A percentile compares a stretch with the other conserved stretches of the same genome.
phyloP scores from a whole-genome alignment of 2,329 filamentous ascomycete genomes.

The Akanthomyces dipterigenus region DNA sequence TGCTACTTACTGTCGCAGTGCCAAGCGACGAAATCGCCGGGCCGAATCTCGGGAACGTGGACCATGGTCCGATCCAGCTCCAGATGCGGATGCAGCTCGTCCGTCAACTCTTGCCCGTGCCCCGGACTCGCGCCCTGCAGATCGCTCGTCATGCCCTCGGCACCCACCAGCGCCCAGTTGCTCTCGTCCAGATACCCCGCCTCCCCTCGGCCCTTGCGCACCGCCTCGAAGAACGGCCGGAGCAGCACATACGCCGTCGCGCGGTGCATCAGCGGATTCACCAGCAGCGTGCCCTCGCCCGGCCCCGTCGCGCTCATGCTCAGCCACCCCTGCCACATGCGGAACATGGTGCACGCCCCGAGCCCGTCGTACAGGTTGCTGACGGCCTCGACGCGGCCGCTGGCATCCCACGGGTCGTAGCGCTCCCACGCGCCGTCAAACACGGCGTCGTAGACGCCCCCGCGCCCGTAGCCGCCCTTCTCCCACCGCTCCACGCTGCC shows the following conservation, averaged over 20 bases:
- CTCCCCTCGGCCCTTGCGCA: constrained; percentile 6
- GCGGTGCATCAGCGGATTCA: constrained; percentile 70
- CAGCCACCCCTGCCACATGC: constrained; percentile 88
- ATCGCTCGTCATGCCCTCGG: constrained; percentile 41
- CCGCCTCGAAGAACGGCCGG: constrained; percentile 69
- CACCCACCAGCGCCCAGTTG: constrained; percentile 55
- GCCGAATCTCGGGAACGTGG: constrained; percentile 58
- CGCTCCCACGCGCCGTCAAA: constrained; percentile 71
- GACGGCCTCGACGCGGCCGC: constrained; percentile 58
- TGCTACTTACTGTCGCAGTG: constrained; percentile 60
- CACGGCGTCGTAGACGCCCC: constrained; percentile 65
- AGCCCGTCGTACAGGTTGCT: constrained; percentile 75
- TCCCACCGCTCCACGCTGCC: constrained; percentile 74
- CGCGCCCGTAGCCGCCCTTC: constrained; percentile 55
- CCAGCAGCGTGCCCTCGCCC: constrained; percentile 70
- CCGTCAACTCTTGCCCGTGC: constrained; percentile 62
- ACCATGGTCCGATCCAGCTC: constrained; percentile 62
- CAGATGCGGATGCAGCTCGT: constrained; percentile 65
- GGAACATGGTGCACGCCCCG: constrained; percentile 76
- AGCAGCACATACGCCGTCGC: constrained; percentile 76
- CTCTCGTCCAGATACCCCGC: constrained; percentile 38
- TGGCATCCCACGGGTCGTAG: constrained; percentile 77
- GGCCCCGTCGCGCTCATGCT: constrained; percentile 68
- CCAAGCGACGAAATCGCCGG: constrained; percentile 78
- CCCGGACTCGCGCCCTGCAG: constrained; percentile 69